These are phyloP conservation scores for Backusella psychrophila DNA, from an alignment of 192 early-diverging fungal genomes.

Conservation along the genomic window DNA sequence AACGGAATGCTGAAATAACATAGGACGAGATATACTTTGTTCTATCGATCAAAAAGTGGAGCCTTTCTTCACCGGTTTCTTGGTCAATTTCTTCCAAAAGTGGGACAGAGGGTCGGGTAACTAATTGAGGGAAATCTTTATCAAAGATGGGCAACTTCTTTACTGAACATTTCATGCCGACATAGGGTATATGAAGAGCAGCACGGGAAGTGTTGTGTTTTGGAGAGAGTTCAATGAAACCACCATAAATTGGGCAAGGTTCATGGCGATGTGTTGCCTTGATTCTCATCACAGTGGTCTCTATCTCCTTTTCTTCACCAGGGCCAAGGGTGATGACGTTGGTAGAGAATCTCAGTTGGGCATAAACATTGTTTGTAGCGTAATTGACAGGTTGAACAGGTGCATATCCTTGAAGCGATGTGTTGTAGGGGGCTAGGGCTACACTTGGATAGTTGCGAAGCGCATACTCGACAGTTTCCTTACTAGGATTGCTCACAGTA, in stretches of 20 bases:
- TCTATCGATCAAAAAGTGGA: conserved; percentile 10
- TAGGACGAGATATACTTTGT: neutral
- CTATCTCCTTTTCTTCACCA: conserved; percentile 1
- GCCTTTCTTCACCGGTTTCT: neutral
- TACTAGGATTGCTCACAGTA: conserved; percentile 42
- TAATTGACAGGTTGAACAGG: conserved; percentile 17
- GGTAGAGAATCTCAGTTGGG: neutral
- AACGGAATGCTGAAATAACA: conserved; percentile 10
- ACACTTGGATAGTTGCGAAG: conserved; percentile 32
- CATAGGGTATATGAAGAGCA: conserved; percentile 43
- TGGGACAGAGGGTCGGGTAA: neutral
- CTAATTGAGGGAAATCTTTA: conserved; percentile 16
- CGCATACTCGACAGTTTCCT: conserved; percentile 26
- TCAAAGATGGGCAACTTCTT: conserved; percentile 43
- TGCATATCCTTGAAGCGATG: neutral
- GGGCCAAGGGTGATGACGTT: conserved; percentile 1
- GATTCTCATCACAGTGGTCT: neutral
- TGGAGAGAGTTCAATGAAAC: conserved; percentile 39
- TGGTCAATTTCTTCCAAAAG: neutral
- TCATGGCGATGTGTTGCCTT: conserved; percentile 14
- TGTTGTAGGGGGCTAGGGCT: conserved; percentile 39
- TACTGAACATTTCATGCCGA: conserved; percentile 42
- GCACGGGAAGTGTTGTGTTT: conserved; percentile 6
- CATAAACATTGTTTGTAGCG: conserved; percentile 7
- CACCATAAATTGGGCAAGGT: conserved; percentile 42